Evolutionary conservation across 208 protist species (phyloP).

Genomic region (Phytomonas francai): DNA sequence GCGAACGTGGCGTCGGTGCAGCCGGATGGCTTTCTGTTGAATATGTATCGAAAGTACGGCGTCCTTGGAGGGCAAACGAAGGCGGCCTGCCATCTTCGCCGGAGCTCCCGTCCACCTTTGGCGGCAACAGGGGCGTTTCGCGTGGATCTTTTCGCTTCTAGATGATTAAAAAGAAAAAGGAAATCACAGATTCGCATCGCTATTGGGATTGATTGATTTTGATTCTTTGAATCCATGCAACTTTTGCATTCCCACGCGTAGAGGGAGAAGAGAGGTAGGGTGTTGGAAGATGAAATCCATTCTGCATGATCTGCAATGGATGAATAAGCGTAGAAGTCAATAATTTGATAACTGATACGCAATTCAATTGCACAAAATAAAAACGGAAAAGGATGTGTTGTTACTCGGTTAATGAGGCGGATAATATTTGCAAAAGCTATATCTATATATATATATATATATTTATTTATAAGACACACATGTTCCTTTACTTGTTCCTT

Average conservation of each 20-base stretch:
- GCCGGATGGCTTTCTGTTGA: background rate
- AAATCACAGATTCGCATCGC: too few species aligned
- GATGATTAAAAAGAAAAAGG: background rate
- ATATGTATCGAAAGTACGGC: background rate
- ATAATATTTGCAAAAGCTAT: conserved; percentile 4
- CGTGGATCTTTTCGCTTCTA: background rate
- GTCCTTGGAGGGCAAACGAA: background rate
- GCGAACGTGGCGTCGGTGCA: background rate
- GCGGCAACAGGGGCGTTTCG: background rate
- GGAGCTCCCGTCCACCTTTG: background rate
- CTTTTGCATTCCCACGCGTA: background rate
- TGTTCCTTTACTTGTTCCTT: background rate
- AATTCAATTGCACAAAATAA: background rate
- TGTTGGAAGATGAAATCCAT: background rate
- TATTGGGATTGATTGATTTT: too few species aligned
- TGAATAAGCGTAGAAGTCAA: background rate
- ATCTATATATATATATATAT: background rate
- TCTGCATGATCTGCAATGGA: background rate
- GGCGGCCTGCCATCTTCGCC: background rate
- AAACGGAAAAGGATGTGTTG: background rate
- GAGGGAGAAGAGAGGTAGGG: background rate
- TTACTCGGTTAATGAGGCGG: background rate
- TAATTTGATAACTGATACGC: background rate
- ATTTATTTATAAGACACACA: background rate
- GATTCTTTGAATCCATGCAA: background rate